phyloP scores from a whole-genome alignment of 169 alveolate genomes.

The Cystoisospora suis region DNA sequence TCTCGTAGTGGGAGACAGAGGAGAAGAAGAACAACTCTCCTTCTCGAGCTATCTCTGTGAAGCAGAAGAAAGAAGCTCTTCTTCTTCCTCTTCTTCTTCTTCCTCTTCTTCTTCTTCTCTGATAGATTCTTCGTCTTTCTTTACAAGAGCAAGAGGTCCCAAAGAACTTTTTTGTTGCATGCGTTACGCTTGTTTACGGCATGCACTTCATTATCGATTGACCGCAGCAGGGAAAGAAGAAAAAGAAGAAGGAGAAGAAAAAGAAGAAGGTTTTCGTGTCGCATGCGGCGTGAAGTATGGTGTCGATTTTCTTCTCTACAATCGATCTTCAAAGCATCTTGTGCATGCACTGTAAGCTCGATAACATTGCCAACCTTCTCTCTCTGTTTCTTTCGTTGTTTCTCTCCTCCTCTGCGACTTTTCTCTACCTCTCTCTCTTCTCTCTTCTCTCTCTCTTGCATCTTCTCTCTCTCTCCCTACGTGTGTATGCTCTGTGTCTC shows the following conservation, averaged over 20 bases:
- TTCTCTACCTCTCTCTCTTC: neutral
- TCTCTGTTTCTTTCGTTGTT: neutral
- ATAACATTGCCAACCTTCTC: neutral
- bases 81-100: neutral
- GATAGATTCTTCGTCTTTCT: neutral
- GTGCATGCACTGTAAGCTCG: neutral
- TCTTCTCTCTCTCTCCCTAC: no score
- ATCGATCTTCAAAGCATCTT: neutral
- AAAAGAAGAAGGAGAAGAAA: neutral
- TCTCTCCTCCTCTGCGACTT: neutral
- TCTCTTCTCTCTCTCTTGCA: neutral
- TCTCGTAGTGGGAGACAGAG: no score
- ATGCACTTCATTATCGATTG: neutral
- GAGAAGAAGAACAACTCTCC: no score
- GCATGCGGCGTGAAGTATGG: neutral
- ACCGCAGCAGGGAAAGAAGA: neutral
- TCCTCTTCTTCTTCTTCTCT: neutral
- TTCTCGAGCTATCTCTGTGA: no score
- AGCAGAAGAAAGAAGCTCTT: no score
- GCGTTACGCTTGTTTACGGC: neutral
- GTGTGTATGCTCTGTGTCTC: neutral
- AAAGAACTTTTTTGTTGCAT: neutral
- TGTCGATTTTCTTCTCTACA: conserved; percentile 19
- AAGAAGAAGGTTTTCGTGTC: neutral
- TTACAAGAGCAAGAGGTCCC: no score